Percentiles rank a stretch among this genome's conserved stretches.
phyloP scores from a whole-genome alignment of 352 stramenopile genomes.

The Plasmopara halstedii region DNA sequence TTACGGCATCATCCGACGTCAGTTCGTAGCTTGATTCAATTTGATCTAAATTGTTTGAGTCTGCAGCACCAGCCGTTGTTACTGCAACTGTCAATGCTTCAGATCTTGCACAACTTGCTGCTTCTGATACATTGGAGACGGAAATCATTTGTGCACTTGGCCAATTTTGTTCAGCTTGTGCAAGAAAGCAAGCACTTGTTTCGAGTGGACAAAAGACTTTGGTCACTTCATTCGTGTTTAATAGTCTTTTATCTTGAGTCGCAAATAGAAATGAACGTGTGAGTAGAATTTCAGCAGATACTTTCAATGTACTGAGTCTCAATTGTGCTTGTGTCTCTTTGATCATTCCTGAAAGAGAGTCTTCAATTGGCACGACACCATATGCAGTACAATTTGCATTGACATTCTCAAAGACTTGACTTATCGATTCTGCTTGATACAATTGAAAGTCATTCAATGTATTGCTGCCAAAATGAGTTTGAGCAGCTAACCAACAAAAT shows the following conservation, averaged over 20 bases:
- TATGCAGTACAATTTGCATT: slow-evolving; percentile 75
- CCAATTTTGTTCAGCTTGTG: slow-evolving; percentile 65
- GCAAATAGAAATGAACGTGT: slow-evolving; percentile 68
- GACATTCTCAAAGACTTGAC: slow-evolving; percentile 73
- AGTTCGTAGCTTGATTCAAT: slow-evolving; percentile 46
- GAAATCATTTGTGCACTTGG: slow-evolving; percentile 59
- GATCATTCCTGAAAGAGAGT: slow-evolving; percentile 76
- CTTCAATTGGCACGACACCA: slow-evolving; percentile 81
- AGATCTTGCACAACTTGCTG: slow-evolving; percentile 31
- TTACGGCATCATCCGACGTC: slow-evolving; percentile 28
- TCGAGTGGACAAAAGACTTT: slow-evolving; percentile 55
- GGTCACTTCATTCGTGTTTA: slow-evolving; percentile 42
- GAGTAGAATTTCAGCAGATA: slow-evolving; percentile 67
- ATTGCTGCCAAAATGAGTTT: slow-evolving; percentile 59
- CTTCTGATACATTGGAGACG: slow-evolving; percentile 55
- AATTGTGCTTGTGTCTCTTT: slow-evolving; percentile 81
- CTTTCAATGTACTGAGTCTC: slow-evolving; percentile 63
- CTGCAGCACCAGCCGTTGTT: slow-evolving; percentile 41
- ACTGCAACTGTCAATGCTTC: slow-evolving; percentile 43
- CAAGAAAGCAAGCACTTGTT: slow-evolving; percentile 41
- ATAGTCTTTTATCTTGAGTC: slow-evolving; percentile 32
- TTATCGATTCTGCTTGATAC: slow-evolving; percentile 47
- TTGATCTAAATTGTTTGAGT: slow-evolving; percentile 31
- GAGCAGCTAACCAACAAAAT: slow-evolving; percentile 66
- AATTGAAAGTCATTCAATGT: slow-evolving; percentile 41